Evolutionary conservation across 2,329 filamentous ascomycete species (phyloP).

Genomic region (Colletotrichum sp.): DNA sequence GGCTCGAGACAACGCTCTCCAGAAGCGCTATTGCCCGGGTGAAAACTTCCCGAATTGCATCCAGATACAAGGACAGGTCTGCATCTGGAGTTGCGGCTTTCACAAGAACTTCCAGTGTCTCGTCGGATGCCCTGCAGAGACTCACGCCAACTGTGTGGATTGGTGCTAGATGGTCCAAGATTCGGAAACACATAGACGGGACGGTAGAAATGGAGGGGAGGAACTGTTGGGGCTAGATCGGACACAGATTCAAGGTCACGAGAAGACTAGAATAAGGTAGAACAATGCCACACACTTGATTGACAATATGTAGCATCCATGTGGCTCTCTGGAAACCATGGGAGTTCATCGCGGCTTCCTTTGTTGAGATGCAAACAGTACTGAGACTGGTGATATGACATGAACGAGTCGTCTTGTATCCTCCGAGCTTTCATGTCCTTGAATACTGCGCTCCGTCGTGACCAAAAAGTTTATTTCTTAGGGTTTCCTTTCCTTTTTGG

Average conservation of each 20-base stretch:
- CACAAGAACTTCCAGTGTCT: neutral
- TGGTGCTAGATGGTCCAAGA: neutral
- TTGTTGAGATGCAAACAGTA: accelerated
- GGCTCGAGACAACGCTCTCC: neutral
- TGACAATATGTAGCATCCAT: neutral
- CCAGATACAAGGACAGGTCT: neutral
- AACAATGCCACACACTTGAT: neutral
- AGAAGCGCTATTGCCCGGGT: neutral
- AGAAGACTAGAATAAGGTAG: neutral
- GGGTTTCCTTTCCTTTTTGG: too few relatives aligned
- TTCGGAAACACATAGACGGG: neutral
- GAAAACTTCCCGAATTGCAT: neutral
- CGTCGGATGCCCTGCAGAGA: neutral
- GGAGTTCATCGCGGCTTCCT: neutral
- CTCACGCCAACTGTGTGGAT: neutral
- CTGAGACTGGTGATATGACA: neutral
- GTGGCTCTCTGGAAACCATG: neutral
- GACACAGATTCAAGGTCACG: neutral
- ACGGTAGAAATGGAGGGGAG: neutral
- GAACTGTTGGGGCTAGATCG: neutral
- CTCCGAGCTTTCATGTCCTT: too few relatives aligned
- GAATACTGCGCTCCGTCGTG: neutral
- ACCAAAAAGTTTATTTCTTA: neutral
- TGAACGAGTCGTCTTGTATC: neutral
- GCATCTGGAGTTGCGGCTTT: neutral